These are phyloP conservation scores for Basipetospora sp. DNA, from an alignment of 2,329 filamentous ascomycete genomes.

Conservation along the genomic window DNA sequence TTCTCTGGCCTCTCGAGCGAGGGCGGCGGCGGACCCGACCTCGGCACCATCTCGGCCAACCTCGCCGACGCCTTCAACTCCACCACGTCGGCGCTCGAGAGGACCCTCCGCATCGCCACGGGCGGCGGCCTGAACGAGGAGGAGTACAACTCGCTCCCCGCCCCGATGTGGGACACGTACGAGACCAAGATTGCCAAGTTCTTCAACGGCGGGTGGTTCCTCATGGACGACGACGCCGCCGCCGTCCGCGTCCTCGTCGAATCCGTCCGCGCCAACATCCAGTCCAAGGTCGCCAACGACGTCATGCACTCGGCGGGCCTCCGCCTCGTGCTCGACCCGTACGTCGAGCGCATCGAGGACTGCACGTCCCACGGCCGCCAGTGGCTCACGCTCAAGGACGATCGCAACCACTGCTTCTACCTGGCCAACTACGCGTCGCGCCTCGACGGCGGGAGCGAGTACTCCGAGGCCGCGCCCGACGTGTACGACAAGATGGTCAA, in stretches of 20 bases:
- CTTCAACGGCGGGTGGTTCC: slow-evolving; percentile 8
- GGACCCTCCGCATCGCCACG: slow-evolving; percentile 4
- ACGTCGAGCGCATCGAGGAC: background rate
- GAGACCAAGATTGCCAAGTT: slow-evolving; percentile 8
- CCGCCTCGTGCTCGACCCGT: slow-evolving; percentile 6
- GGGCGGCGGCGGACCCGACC: background rate
- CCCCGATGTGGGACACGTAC: slow-evolving; percentile 5
- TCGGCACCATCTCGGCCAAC: slow-evolving; percentile 1
- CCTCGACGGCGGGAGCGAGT: background rate
- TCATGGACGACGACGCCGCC: slow-evolving; percentile 6
- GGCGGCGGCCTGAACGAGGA: slow-evolving; percentile 4
- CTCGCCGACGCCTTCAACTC: slow-evolving; percentile 4
- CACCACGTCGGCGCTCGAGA: slow-evolving; percentile 1
- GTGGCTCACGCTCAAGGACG: slow-evolving; percentile 3
- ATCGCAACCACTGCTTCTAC: slow-evolving; percentile 6
- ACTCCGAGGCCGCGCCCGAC: slow-evolving; percentile 9
- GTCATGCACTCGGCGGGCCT: slow-evolving; percentile 4
- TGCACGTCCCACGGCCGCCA: slow-evolving; percentile 4
- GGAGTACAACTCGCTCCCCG: slow-evolving; percentile 4
- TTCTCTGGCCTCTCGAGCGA: too few species aligned
- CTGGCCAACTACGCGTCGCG: background rate
- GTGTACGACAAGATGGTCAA: background rate
- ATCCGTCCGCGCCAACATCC: slow-evolving; percentile 6
- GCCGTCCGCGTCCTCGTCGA: slow-evolving; percentile 3
- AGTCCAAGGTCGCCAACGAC: slow-evolving; percentile 8